A percentile compares a stretch with the other conserved stretches of the same genome.
phyloP scores from a whole-genome alignment of 345 rosid species.

The Kandelia obovata region DNA sequence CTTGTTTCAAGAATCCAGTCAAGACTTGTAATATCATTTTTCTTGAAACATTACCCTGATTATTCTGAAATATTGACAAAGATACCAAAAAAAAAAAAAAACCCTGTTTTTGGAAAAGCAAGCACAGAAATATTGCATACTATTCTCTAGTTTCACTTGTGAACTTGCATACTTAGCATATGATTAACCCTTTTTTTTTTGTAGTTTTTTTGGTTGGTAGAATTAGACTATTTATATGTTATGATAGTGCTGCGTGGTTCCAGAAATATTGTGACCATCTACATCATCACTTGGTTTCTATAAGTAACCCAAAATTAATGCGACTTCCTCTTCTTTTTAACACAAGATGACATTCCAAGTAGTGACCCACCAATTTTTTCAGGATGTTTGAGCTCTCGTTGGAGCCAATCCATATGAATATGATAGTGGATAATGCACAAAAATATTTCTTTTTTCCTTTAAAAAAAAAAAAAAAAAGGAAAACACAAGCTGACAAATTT shows the following conservation, averaged over 20 bases:
- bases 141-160: too few species aligned
- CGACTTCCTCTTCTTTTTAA: not conserved
- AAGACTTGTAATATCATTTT: too few species aligned
- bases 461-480: not conserved
- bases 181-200: not conserved
- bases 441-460: too few species aligned
- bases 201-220: too few species aligned
- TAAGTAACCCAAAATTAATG: not conserved
- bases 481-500: not conserved
- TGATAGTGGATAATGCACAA: constrained; percentile 1
- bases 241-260: constrained; percentile 1
- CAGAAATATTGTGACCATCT: constrained; percentile 18
- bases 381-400: constrained; percentile 46
- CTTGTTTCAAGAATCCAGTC: too few species aligned
- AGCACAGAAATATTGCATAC: not conserved
- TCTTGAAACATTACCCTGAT: too few species aligned
- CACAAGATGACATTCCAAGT: not conserved
- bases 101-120: constrained; percentile 18
- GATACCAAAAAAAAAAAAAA: not conserved
- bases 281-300: not conserved
- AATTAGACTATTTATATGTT: not conserved
- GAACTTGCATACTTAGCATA: too few species aligned
- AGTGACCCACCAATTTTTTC: constrained; percentile 29
- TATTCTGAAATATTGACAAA: too few species aligned
- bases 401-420: constrained; percentile 30